Base-by-base conservation (phyloP, 192 early-diverging fungal genomes). In the Backusella sp. region DNA sequence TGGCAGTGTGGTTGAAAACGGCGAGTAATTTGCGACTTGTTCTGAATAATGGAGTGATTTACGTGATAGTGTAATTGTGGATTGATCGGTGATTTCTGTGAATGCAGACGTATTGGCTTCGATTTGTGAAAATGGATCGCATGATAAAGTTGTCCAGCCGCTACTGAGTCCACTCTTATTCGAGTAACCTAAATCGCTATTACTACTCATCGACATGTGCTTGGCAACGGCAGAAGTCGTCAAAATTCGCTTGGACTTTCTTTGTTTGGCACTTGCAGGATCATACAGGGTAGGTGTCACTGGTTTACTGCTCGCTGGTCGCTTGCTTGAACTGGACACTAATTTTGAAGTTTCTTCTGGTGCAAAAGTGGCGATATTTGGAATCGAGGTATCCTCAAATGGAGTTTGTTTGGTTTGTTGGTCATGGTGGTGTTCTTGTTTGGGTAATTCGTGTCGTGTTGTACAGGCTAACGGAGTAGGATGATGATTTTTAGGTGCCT, bases 81-180 rank as follows among this genome's bases (percentile, higher is more conserved):
- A 73, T 37, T 73, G 72, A 17, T 39, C 56, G 17, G 72, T 73
- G 53, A 73, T 36, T 35, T 56, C 56, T 35, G 72, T 73, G 17
- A 73, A 65, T 56, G 72, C 59, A 37, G 72, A 73, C 1, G 72
- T 73, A 41, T 56, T 36, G 2, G 56, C 36, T 41, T 73, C 72
- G 21, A 65, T 73, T 39, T 73, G 72, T 23, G 72, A 73, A 65
- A 73, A 73, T 73, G 56, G 53, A 65, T 65, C 72, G 34, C 34
- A 36, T 23, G 72, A 73, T 23, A 65, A 42, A 46, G 11, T 71
- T n/a, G 72, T 62, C 72, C 72, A 73, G 17, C 53, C 72, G 30
- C 72, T 73, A 73, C 70, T 71, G 12, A 69, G 21, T 26, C 37
- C 37, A 69, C 37, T 37, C 11, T 35, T 23, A n/a, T 37, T 69